A percentile compares a stretch with the other conserved stretches of the same genome.
Conservation (phyloP, 2,329 filamentous ascomycete genomes). For the Aulographum hederae region DNA sequence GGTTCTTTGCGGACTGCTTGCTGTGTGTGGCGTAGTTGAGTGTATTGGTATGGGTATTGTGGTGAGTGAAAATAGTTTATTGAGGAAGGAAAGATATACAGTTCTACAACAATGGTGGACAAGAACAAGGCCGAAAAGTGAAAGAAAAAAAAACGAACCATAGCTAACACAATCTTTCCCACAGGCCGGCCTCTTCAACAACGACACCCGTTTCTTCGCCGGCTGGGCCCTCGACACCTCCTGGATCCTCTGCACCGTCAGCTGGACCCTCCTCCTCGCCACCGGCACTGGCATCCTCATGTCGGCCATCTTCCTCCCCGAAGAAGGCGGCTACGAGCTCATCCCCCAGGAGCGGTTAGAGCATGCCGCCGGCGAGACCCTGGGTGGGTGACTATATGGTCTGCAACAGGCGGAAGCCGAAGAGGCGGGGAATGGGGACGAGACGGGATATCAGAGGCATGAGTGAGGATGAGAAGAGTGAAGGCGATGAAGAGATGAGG, state of each 20-base stretch:
- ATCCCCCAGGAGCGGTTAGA: conserved; percentile 25
- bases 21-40: conserved; percentile 48
- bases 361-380: no score
- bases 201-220: conserved; percentile 66
- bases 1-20: conserved; percentile 47
- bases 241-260: conserved; percentile 51
- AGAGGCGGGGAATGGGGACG: conserved; percentile 8
- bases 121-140: background rate
- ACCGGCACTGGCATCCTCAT: conserved; percentile 40
- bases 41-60: conserved; percentile 66
- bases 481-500: no score
- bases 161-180: no score
- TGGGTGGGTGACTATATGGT: no score
- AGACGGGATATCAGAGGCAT: no score
- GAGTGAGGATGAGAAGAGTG: no score
- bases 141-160: no score
- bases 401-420: conserved; percentile 9
- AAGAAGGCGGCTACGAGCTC: conserved; percentile 75
- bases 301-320: conserved; percentile 52
- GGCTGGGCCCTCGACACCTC: conserved; percentile 69
- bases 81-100: background rate
- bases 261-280: conserved; percentile 36
- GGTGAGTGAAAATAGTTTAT: conserved; percentile 32
- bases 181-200: conserved; percentile 66
- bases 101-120: background rate